A percentile compares a stretch with the other conserved stretches of the same genome.
phyloP scores from a whole-genome alignment of 345 rosid genomes.

The Eutrema japonicum region DNA sequence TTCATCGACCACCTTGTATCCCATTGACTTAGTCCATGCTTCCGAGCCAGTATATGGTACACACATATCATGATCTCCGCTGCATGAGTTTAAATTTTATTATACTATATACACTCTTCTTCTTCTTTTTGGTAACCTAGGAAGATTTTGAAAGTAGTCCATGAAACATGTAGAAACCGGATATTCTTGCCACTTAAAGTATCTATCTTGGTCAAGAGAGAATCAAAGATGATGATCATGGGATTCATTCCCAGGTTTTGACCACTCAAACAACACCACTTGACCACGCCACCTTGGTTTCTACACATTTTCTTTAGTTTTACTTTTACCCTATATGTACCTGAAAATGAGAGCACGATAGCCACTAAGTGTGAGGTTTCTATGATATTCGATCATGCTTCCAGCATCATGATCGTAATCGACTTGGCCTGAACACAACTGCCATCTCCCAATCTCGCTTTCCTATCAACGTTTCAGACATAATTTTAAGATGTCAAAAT shows the following conservation, averaged over 20 bases:
- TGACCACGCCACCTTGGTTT: conserved; percentile 4
- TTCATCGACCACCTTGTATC: conserved; percentile 68
- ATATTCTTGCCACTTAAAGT: too few relatives aligned
- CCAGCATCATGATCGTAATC: conserved; percentile 53
- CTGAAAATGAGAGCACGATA: conserved; percentile 83
- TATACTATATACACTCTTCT: too few relatives aligned
- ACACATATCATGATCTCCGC: conserved; percentile 95
- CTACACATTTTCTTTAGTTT: background rate
- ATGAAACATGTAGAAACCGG: background rate
- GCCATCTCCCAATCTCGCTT: conserved; percentile 57
- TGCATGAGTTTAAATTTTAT: conserved; percentile 20
- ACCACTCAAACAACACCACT: background rate
- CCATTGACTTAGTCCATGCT: conserved; percentile 85
- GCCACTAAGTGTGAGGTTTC: conserved; percentile 74
- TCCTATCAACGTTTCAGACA: conserved; percentile 42
- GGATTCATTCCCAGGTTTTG: too few relatives aligned
- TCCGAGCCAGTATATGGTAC: conserved; percentile 83
- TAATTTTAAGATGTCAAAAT: conserved; percentile 9
- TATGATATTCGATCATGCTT: conserved; percentile 85
- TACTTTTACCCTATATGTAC: conserved; percentile 40
- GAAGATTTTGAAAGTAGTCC: too few relatives aligned
- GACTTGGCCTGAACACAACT: conserved; percentile 55
- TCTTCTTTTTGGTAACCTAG: background rate
- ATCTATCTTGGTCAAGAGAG: background rate
- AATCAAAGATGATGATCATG: background rate